These are phyloP conservation scores for Musa itinerans DNA, from an alignment of 176 grass and related monocot species.

Conservation along the genomic window DNA sequence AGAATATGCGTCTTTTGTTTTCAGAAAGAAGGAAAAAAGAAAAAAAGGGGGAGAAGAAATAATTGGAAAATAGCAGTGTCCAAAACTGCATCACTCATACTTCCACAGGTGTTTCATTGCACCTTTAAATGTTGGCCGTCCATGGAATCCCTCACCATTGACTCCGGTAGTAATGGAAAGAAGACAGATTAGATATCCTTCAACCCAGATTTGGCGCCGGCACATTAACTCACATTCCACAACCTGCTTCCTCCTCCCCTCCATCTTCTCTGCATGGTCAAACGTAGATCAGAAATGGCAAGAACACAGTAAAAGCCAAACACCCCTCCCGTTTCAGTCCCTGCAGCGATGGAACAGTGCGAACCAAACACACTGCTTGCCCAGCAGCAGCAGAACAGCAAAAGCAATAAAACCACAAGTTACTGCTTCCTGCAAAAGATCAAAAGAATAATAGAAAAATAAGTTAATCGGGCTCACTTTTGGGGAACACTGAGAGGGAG, in stretches of 20 bases:
- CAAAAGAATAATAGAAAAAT: not conserved
- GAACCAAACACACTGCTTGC: not conserved
- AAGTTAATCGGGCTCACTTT: not conserved
- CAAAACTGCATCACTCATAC: no score
- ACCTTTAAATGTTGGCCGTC: no score
- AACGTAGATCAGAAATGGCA: slow-evolving; percentile 9
- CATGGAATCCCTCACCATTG: not conserved
- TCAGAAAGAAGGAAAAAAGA: no score
- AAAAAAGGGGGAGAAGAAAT: no score
- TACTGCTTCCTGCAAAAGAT: not conserved
- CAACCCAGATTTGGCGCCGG: slow-evolving; percentile 9
- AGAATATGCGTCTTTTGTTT: no score
- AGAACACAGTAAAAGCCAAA: slow-evolving; percentile 16
- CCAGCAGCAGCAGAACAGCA: not conserved
- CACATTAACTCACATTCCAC: not conserved
- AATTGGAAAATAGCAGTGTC: no score
- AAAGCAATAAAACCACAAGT: not conserved
- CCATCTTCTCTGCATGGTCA: not conserved
- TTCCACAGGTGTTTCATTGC: no score
- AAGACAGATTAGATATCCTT: not conserved
- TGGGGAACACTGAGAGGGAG: not conserved
- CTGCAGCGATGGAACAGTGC: not conserved
- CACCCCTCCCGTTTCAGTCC: not conserved
- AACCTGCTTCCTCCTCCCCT: not conserved
- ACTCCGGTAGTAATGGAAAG: not conserved